Base-by-base conservation (phyloP, 345 rosid species). In the Rhodamnia rubescens region DNA sequence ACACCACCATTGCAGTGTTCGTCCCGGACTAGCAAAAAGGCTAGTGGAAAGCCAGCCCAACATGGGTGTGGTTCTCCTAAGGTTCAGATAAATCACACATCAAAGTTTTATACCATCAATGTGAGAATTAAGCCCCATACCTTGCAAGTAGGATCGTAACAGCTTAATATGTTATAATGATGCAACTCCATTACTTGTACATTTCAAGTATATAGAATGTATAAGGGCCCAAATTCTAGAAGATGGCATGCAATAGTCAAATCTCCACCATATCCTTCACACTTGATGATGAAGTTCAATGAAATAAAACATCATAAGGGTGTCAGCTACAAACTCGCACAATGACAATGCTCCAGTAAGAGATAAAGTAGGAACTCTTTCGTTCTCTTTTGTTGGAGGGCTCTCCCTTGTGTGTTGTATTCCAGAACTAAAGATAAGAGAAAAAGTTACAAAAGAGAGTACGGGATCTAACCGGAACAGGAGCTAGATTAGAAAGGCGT, bases 401-500 rank as follows among this genome's bases (percentile, higher is more conserved):
- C 75, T 64, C 75, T 64, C 75, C 42, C 9, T 61, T 61, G 42
- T 27, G 40, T 7, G 40, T 14, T 32, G 40, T 52, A 81, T 26
- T 42, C n/a, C 29, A 83, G n/a, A 83, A 83, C 81, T 69, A 44
- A 83, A 32, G 75, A 64, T 29, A 32, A 15, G 22, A 69, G 44
- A 32, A 83, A 85, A 40, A 26, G 11, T 42, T 44, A 20, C 14
- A 74, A 29, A 84, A 36, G 85, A 24, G 32, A 86, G 47, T 18
- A 36, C 5, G 55, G 44, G 42, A 83, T 49, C 93, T 85, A 89
- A 95, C 98, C 85, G 96, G 93, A 80, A 95, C 90, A 59, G 98
- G 95, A 27, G 93, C 98, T 21, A 95, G 92, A 81, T 92, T 94
- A 47, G 96, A 86, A 40, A 97, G 97, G 90, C 96, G 95, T 87